phyloP scores from a whole-genome alignment of 2,329 filamentous ascomycete genomes.

The Teratosphaeria nubilosa region DNA sequence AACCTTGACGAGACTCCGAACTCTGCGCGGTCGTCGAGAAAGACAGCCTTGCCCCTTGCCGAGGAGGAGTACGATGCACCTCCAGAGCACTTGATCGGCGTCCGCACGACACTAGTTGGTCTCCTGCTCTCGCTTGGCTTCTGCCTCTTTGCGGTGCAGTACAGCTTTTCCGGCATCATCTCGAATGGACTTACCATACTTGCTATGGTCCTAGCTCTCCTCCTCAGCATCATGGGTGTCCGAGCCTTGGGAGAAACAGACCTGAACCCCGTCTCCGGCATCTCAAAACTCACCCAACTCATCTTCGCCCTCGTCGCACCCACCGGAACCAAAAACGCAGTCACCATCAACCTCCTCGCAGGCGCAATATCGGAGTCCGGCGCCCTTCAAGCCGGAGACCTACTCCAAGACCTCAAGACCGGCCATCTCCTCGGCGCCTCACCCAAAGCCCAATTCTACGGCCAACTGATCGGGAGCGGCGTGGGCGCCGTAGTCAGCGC shows the following conservation, averaged over 20 bases:
- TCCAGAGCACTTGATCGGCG: constrained; percentile 67
- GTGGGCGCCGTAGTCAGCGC: constrained; percentile 80
- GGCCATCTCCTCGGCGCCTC: constrained; percentile 86
- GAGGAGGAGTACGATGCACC: constrained; percentile 65
- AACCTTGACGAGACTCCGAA: constrained; percentile 9
- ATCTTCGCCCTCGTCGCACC: constrained; percentile 90
- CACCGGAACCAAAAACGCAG: constrained; percentile 64
- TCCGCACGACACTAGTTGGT: constrained; percentile 60
- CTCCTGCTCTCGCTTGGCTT: constrained; percentile 66
- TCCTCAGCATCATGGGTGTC: constrained; percentile 55
- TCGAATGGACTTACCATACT: constrained; percentile 74
- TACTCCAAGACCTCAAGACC: constrained; percentile 96
- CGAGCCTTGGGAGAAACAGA: constrained; percentile 70
- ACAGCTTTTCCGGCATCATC: constrained; percentile 75
- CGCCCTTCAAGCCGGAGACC: constrained; percentile 86
- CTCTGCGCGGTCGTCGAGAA: not conserved
- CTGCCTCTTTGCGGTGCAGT: constrained; percentile 70
- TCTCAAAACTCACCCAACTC: constrained; percentile 90
- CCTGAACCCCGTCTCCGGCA: constrained; percentile 90
- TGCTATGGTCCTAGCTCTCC: constrained; percentile 66
- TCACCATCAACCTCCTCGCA: constrained; percentile 91
- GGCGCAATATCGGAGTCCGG: constrained; percentile 79
- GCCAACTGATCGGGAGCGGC: constrained; percentile 82
- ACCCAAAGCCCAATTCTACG: constrained; percentile 92
- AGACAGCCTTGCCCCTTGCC: not conserved